A percentile compares a stretch with the other conserved stretches of the same genome.
These are phyloP conservation scores for Heterobasidion irregulare DNA, from an alignment of 1,284 basidiomycete species.

Conservation along the genomic window DNA sequence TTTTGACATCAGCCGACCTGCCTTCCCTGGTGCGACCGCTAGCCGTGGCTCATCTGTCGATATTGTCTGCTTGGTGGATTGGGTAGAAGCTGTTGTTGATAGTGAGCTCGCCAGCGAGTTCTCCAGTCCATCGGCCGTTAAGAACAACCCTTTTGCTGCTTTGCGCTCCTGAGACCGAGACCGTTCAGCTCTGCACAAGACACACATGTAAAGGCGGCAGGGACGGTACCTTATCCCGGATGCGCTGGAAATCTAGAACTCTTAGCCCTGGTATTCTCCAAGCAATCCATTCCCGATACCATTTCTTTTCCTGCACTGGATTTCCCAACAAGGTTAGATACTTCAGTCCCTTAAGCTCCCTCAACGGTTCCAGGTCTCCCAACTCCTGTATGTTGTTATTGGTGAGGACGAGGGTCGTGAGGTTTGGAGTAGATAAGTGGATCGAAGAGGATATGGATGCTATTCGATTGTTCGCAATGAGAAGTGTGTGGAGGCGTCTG, in stretches of 20 bases:
- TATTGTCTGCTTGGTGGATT: slow-evolving; percentile 46
- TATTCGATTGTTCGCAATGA: slow-evolving; percentile 86
- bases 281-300: slow-evolving; percentile 94
- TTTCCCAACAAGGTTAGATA: slow-evolving; percentile 86
- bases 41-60: slow-evolving; percentile 69
- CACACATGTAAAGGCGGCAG: background rate
- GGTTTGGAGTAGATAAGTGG: slow-evolving; percentile 77
- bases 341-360: slow-evolving; percentile 70
- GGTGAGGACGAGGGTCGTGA: slow-evolving; percentile 73
- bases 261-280: slow-evolving; percentile 79
- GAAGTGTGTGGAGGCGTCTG: slow-evolving; percentile 70
- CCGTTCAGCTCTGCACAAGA: background rate
- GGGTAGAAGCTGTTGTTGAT: slow-evolving; percentile 62
- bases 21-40: slow-evolving; percentile 49
- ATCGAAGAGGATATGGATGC: slow-evolving; percentile 75
- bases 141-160: slow-evolving; percentile 66
- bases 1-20: slow-evolving; percentile 83
- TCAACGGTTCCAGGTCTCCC: slow-evolving; percentile 82
- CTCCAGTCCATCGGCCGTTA: slow-evolving; percentile 67
- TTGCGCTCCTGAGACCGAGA: slow-evolving; percentile 57
- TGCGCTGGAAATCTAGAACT: slow-evolving; percentile 94
- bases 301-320: slow-evolving; percentile 88
- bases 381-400: slow-evolving; percentile 71
- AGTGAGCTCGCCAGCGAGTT: slow-evolving; percentile 79
- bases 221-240: slow-evolving; percentile 85